Conservation (phyloP, 306 rosid genomes). For the Casuarina glauca region DNA sequence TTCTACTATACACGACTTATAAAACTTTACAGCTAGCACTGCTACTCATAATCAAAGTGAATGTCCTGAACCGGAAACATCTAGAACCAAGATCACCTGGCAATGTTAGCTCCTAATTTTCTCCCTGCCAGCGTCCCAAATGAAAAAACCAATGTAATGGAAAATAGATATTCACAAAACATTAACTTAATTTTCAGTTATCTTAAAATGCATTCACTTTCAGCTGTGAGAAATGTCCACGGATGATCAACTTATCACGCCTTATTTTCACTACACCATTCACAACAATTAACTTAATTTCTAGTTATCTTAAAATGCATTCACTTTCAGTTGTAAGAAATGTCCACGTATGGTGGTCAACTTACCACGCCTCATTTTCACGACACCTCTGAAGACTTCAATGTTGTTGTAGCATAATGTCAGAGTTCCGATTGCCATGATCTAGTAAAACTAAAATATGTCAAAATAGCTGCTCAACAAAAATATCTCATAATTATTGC, state of each 20-base stretch:
- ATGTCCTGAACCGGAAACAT: not conserved
- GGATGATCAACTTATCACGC: slow-evolving; percentile 14
- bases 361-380: slow-evolving; percentile 97
- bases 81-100: not conserved
- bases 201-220: slow-evolving; percentile 7
- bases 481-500: not conserved
- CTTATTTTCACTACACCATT: not conserved
- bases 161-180: slow-evolving; percentile 17
- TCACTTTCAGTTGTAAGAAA: slow-evolving; percentile 21
- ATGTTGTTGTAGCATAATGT: slow-evolving; percentile 89
- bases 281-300: slow-evolving; percentile 10
- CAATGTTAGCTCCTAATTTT: not conserved
- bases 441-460: slow-evolving; percentile 42
- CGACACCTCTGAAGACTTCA: slow-evolving; percentile 91
- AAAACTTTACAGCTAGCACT: not conserved
- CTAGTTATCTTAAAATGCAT: slow-evolving; percentile 10
- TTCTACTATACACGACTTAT: not conserved
- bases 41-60: not conserved
- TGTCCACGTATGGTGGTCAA: slow-evolving; percentile 13
- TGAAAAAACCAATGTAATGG: not conserved
- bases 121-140: not conserved
- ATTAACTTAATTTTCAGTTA: slow-evolving; percentile 12
- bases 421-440: slow-evolving; percentile 96
- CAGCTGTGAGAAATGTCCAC: slow-evolving; percentile 21
- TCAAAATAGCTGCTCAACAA: slow-evolving; percentile 30